Percentiles rank a stretch among this genome's conserved stretches.
Evolutionary conservation across 345 rosid species (phyloP).

Genomic region (Excoecaria cochinchinensis): DNA sequence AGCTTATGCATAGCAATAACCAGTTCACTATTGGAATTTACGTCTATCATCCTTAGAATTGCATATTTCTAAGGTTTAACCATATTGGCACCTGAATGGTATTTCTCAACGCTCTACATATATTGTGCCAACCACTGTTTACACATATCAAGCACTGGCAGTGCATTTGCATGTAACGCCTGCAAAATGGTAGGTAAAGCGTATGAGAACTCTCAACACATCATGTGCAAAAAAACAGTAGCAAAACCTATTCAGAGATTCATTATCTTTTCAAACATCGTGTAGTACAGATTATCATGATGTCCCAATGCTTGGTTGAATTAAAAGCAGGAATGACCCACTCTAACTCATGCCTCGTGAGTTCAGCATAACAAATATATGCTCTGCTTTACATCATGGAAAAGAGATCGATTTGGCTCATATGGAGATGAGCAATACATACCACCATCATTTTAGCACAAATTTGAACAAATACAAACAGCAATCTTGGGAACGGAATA

Average conservation of each 20-base stretch:
- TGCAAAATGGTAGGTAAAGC: conserved; percentile 27
- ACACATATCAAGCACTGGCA: conserved; percentile 93
- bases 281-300: neutral
- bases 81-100: neutral
- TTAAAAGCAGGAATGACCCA: neutral
- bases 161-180: conserved; percentile 93
- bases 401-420: neutral
- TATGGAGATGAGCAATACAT: neutral
- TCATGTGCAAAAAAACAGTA: neutral
- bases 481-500: too few relatives aligned
- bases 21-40: neutral
- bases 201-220: neutral
- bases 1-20: neutral
- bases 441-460: neutral
- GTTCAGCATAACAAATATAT: neutral
- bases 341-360: neutral
- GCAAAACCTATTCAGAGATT: neutral
- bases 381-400: neutral
- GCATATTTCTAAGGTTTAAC: neutral
- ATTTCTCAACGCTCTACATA: conserved; percentile 46
- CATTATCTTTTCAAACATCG: neutral
- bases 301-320: neutral
- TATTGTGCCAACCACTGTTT: conserved; percentile 86
- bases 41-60: neutral
- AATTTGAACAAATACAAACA: neutral